These are phyloP conservation scores for Gremmenia infestans DNA, from an alignment of 2,329 filamentous ascomycete genomes.

Conservation along the genomic window DNA sequence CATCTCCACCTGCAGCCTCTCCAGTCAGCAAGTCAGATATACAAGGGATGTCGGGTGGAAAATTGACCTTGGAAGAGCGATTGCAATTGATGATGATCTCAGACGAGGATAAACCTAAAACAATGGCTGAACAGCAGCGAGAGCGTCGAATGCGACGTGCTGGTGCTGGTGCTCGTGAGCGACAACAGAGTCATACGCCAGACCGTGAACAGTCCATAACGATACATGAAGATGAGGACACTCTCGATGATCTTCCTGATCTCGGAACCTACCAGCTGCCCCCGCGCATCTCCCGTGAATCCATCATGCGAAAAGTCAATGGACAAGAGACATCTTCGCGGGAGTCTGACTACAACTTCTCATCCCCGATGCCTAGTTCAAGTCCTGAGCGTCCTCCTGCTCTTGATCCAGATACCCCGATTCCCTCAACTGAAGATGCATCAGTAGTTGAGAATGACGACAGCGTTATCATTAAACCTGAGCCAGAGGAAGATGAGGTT, in stretches of 20 bases:
- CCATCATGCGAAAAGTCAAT: conserved; percentile 84
- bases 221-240: conserved; percentile 53
- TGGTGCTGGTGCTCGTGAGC: conserved; percentile 40
- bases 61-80: conserved; percentile 81
- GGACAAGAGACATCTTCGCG: conserved; percentile 49
- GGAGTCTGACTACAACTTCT: conserved; percentile 60
- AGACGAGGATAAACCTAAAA: conserved; percentile 53
- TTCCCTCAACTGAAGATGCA: conserved; percentile 75
- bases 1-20: conserved; percentile 64
- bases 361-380: conserved; percentile 54
- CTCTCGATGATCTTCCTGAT: conserved; percentile 54
- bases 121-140: conserved; percentile 59
- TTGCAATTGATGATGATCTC: conserved; percentile 86
- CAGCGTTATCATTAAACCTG: conserved; percentile 62
- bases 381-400: conserved; percentile 53
- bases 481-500: conserved; percentile 53
- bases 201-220: conserved; percentile 27
- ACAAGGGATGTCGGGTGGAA: conserved; percentile 66
- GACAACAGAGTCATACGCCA: conserved; percentile 24
- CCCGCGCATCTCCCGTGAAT: conserved; percentile 84
- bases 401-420: conserved; percentile 82
- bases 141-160: conserved; percentile 65
- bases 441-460: conserved; percentile 51
- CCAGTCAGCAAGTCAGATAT: conserved; percentile 71
- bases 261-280: conserved; percentile 61